These are phyloP conservation scores for Primulina huaijiensis DNA, from an alignment of 257 asterid species.

Conservation along the genomic window DNA sequence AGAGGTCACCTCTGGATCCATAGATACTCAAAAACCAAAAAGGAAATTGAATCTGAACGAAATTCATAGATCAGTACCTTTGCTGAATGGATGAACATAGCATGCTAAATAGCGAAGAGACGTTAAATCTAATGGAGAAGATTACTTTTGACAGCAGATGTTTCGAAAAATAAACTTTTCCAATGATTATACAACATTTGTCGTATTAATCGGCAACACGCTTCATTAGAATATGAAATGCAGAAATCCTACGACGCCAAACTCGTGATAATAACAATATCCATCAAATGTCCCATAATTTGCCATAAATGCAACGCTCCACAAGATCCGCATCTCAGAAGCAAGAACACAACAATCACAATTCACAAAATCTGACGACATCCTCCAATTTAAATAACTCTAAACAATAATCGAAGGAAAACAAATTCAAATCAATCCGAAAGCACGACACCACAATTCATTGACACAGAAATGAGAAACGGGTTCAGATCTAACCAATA, in stretches of 20 bases:
- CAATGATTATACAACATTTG: not conserved
- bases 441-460: not conserved
- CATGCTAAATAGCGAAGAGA: not conserved
- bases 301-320: not conserved
- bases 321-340: conserved; percentile 26
- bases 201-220: not conserved
- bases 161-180: not conserved
- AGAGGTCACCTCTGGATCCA: not conserved
- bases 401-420: too few relatives aligned
- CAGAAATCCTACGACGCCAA: not conserved
- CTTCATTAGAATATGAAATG: not conserved
- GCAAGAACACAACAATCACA: not conserved
- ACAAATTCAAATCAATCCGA: too few relatives aligned
- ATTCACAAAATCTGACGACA: too few relatives aligned
- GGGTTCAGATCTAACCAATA: conserved; percentile 21
- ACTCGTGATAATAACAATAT: not conserved
- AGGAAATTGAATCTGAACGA: not conserved
- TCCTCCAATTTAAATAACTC: too few relatives aligned
- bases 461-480: not conserved
- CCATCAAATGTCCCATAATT: not conserved
- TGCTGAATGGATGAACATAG: not conserved
- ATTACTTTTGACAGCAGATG: not conserved
- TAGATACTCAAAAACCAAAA: not conserved
- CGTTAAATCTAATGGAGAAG: not conserved
- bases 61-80: not conserved